These are phyloP conservation scores for Suillus discolor DNA, from an alignment of 768 basidiomycete genomes.

Conservation along the genomic window DNA sequence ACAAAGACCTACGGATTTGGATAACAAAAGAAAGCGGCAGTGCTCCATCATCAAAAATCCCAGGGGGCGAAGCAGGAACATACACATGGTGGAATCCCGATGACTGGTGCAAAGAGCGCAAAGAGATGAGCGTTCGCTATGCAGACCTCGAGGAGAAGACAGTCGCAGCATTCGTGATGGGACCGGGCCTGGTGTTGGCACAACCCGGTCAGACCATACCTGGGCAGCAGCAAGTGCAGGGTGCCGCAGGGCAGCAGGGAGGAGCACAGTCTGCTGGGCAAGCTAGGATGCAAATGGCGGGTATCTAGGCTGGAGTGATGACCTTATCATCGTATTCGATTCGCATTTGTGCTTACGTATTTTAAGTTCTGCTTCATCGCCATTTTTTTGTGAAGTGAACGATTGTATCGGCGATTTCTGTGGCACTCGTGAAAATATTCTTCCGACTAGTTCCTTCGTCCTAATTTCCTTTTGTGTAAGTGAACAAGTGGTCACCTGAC, in stretches of 20 bases:
- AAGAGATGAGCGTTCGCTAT: constrained; percentile 77
- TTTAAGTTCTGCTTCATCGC: constrained; percentile 24
- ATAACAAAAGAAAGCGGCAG: constrained; percentile 88
- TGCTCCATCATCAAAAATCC: constrained; percentile 73
- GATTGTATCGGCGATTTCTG: constrained; percentile 33
- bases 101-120: constrained; percentile 75
- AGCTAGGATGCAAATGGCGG: constrained; percentile 38
- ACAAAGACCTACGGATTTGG: constrained; percentile 85
- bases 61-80: constrained; percentile 81
- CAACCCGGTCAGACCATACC: constrained; percentile 34
- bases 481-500: constrained; percentile 7
- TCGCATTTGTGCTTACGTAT: constrained; percentile 21
- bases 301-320: constrained; percentile 29
- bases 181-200: constrained; percentile 47
- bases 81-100: constrained; percentile 92
- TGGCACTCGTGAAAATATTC: constrained; percentile 28
- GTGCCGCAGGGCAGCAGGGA: constrained; percentile 31
- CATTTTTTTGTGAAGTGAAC: constrained; percentile 35
- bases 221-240: constrained; percentile 42
- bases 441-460: constrained; percentile 22
- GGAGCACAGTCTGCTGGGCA: constrained; percentile 29
- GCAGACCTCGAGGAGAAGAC: constrained; percentile 76
- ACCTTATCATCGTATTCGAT: constrained; percentile 14
- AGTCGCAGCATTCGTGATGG: constrained; percentile 58
- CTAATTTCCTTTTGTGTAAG: neutral